These are phyloP conservation scores for Metschnikowia kofuensis DNA, from an alignment of 805 yeast species.

Conservation along the genomic window DNA sequence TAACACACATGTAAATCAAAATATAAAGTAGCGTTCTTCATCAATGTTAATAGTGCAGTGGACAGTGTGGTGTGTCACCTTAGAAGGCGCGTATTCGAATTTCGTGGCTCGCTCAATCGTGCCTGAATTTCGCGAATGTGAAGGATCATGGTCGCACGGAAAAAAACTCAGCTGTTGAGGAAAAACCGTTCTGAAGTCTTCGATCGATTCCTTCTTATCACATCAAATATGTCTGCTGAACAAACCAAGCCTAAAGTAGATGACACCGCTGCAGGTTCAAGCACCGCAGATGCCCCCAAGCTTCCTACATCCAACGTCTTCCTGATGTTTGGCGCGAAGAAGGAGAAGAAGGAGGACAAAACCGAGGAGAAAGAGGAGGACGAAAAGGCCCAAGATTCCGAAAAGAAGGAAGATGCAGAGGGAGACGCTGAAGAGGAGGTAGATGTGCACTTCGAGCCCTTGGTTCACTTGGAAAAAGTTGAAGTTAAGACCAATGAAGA, in stretches of 20 bases:
- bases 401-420: constrained; percentile 40
- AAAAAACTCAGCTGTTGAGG: neutral
- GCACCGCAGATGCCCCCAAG: constrained; percentile 36
- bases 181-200: neutral
- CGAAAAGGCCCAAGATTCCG: constrained; percentile 19
- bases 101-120: constrained; percentile 2
- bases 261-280: constrained; percentile 9
- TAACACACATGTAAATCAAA: neutral
- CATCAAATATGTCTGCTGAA: constrained; percentile 28
- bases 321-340: constrained; percentile 93
- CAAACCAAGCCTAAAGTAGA: constrained; percentile 29
- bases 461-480: constrained; percentile 91
- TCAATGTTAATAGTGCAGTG: no score
- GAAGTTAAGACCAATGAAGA: constrained; percentile 96
- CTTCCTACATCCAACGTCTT: constrained; percentile 84
- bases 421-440: constrained; percentile 67
- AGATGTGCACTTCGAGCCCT: constrained; percentile 93
- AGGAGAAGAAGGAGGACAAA: constrained; percentile 55
- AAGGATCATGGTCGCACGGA: neutral
- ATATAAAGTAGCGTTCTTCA: neutral
- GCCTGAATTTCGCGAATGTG: constrained; percentile 5
- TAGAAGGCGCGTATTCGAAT: neutral
- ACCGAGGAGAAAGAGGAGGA: constrained; percentile 31
- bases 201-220: neutral
- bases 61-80: neutral